Base-by-base conservation (phyloP, 2,329 filamentous ascomycete species). In the Colletotrichum lini region DNA sequence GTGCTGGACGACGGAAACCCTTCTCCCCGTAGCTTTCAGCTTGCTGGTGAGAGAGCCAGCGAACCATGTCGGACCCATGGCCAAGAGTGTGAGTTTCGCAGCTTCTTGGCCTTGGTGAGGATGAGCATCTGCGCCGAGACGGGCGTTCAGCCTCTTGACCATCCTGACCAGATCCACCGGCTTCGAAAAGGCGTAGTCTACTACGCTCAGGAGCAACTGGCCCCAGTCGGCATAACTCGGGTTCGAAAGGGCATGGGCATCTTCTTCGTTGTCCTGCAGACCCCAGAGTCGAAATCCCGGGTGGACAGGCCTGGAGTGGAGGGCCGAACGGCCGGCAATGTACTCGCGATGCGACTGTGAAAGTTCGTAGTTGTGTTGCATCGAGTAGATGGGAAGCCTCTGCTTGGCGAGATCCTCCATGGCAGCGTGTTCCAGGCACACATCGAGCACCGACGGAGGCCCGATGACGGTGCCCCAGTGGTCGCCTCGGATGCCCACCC, bases 291-390 rank as follows among this genome's bases (percentile, higher is more conserved):
- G 58, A 4, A 38, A 61, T 21, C 42, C 58, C 10, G 58, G 26
- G 10, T 47, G 18, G 3, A 61, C 18, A 15, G 18, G 26, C 2
- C 6, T 35, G 0, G 58, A 49, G 21, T 61, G 58, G 0, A 61
- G 44, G 0, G 26, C 2, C 0, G 58, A 61, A 8, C 4, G 0
- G 49, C 60, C 60, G 21, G 47, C 60, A 53, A 63, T 53, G n/a
- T 63, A 63, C 13, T 35, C 47, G 47, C 60, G 60, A 63, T 63
- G 47, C 26, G 60, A 63, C 47, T 53, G n/a, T 42, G 60, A 53
- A 44, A 63, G 47, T 47, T 63, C 60, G 21, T 63, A 50, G 60
- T 63, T 63, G 60, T 63, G 60, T 47, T 63, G 60, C 60, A 63
- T 63, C 21, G 60, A 63, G n/a, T 50, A 63, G 21, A 40, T 50